Evolutionary conservation across 371 early-diverging fungal genomes (phyloP).

Genomic region (Gilbertella persicaria): DNA sequence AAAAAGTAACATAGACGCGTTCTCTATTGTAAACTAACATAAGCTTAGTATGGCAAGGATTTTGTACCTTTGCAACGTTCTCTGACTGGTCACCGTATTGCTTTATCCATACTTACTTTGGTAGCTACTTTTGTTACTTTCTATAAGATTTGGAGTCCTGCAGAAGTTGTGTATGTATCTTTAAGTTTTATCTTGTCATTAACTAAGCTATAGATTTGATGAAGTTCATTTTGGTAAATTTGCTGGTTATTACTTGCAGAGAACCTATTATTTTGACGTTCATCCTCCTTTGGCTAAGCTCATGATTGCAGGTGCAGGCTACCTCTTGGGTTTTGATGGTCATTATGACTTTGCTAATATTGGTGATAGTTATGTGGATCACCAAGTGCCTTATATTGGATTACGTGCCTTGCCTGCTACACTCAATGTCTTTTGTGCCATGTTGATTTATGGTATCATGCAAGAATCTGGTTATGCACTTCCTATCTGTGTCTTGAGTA

Average conservation of each 20-base stretch:
- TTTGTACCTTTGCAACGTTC: slow-evolving; percentile 7
- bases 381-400: slow-evolving; percentile 89
- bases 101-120: not conserved
- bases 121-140: slow-evolving; percentile 11
- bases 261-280: slow-evolving; percentile 99
- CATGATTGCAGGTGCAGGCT: slow-evolving; percentile 86
- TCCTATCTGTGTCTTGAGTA: slow-evolving; percentile 75
- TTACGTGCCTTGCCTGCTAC: slow-evolving; percentile 81
- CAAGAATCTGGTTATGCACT: slow-evolving; percentile 85
- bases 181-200: too few relatives aligned
- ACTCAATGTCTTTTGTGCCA: slow-evolving; percentile 78
- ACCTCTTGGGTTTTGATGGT: slow-evolving; percentile 91
- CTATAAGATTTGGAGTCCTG: slow-evolving; percentile 20
- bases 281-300: slow-evolving; percentile 99
- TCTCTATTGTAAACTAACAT: not conserved
- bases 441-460: slow-evolving; percentile 84
- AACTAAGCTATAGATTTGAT: slow-evolving; percentile 74
- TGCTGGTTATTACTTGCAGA: slow-evolving; percentile 90
- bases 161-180: slow-evolving; percentile 15
- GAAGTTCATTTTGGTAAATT: slow-evolving; percentile 99
- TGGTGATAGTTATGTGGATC: slow-evolving; percentile 84
- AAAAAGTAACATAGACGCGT: not conserved
- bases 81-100: slow-evolving; percentile 1
- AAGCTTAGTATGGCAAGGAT: slow-evolving; percentile 9
- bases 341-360: slow-evolving; percentile 93